phyloP scores from a whole-genome alignment of 2,329 filamentous ascomycete species.

The Cladosporium sp. region DNA sequence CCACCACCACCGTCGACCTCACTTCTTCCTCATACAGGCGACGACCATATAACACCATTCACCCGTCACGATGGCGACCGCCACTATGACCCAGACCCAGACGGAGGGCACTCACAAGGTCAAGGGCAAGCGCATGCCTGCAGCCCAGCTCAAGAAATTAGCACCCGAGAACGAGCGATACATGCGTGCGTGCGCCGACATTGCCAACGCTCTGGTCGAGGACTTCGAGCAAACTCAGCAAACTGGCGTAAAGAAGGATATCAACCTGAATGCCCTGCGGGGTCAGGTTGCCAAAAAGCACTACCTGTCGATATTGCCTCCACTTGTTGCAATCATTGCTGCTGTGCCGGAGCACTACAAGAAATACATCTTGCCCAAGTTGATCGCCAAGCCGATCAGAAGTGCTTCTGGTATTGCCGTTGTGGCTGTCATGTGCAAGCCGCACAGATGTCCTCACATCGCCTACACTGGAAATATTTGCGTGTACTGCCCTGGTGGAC shows the following conservation, averaged over 20 bases:
- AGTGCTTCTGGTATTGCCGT: constrained; percentile 97
- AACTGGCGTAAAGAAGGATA: constrained; percentile 72
- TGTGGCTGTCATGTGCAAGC: constrained; percentile 99
- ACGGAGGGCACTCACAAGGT: constrained; percentile 52
- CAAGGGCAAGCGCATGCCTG: constrained; percentile 54
- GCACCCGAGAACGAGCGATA: constrained; percentile 93
- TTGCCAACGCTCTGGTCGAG: constrained; percentile 89
- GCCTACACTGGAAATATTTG: constrained; percentile 99
- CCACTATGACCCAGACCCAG: constrained; percentile 62
- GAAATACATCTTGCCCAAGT: constrained; percentile 94
- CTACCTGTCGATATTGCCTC: constrained; percentile 80
- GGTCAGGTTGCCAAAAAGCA: constrained; percentile 92
- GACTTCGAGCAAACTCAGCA: constrained; percentile 84
- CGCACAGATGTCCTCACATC: constrained; percentile 95
- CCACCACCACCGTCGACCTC: neutral
- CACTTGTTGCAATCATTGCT: constrained; percentile 93
- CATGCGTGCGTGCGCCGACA: constrained; percentile 90
- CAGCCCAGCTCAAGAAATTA: constrained; percentile 58
- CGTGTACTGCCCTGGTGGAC: constrained; percentile 96
- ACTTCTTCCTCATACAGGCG: neutral
- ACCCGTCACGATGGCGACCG: constrained; percentile 47
- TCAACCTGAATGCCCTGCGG: constrained; percentile 88
- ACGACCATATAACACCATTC: neutral
- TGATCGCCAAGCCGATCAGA: constrained; percentile 94
- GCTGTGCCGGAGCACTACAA: constrained; percentile 99